Conservation (phyloP, 2,329 filamentous ascomycete species). For the Colletotrichum higginsianum region DNA sequence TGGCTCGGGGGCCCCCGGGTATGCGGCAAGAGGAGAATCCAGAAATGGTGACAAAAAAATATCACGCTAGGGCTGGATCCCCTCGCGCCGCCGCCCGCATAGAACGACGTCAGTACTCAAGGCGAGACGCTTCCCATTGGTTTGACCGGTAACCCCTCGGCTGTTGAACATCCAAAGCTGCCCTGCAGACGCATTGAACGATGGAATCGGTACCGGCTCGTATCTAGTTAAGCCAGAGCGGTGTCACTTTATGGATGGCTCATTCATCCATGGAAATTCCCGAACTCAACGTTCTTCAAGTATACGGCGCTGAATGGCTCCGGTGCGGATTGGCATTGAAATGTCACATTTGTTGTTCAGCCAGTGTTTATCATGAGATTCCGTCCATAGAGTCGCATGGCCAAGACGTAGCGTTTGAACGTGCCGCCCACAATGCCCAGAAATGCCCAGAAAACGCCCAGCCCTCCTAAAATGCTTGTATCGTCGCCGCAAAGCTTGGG, state of each 20-base stretch:
- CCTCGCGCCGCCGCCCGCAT: conserved; percentile 19
- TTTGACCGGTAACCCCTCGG: background rate
- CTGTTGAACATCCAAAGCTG: conserved; percentile 1
- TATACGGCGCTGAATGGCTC: background rate
- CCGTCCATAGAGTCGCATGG: conserved; percentile 15
- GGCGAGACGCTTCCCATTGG: conserved; percentile 18
- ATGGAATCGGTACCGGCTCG: conserved; percentile 8
- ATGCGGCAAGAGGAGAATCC: background rate
- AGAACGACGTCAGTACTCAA: conserved; percentile 17
- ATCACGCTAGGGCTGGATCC: conserved; percentile 10
- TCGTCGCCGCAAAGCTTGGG: conserved; percentile 30
- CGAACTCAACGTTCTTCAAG: background rate
- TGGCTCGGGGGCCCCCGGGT: background rate
- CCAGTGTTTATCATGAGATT: background rate
- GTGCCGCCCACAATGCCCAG: conserved; percentile 28
- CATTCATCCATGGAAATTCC: background rate
- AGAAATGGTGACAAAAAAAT: background rate
- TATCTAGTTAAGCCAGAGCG: background rate
- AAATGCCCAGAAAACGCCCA: conserved; percentile 33
- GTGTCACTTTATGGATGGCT: background rate
- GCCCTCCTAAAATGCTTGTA: conserved; percentile 33
- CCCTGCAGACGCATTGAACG: background rate
- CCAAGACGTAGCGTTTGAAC: conserved; percentile 10
- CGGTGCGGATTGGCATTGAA: background rate
- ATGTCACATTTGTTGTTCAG: background rate